Base-by-base conservation (phyloP, 352 stramenopile genomes). In the Thraustochytrium striatum region DNA sequence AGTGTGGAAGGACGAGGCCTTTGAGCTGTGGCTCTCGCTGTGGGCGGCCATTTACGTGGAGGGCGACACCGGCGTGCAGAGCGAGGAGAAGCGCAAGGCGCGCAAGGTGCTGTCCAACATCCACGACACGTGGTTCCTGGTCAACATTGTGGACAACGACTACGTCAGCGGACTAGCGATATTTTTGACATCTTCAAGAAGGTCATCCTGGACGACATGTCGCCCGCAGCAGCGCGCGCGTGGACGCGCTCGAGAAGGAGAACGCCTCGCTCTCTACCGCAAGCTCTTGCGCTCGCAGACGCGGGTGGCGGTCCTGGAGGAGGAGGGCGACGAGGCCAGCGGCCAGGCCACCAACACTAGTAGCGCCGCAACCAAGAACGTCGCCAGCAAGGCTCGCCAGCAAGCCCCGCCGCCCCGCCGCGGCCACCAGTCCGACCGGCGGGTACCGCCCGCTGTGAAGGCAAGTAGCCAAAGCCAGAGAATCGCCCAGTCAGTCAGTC, bases 131-230 rank as follows among this genome's bases (percentile, higher is more conserved):
- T 98, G 97, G 84, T 98, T 95, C 83, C 87, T 99, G 47, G 94
- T 98, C 57, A 97, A 93, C 70, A 97, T 99, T 70, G 95, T 99
- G 81, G 95, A 99, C 87, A 98, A 99, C 85, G 92, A 99, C 82
- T 99, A 96, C 53, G 57, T 85, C 13, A 62, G 83, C 5, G 70
- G 39, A 32, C 43, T 3, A 75, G 44, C 21, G 33, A 84, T 35
- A 61, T 86, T 8, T 86, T 85, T 44, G 44, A 83, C 16, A 53
- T 85, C 0, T 85, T 85, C 52, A 55, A 85, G 21, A 70, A 85
- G 11, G 61, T 70, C 19, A 72, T 72, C 82, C 32, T 58, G 21
- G 65, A 75, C 25, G 65, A 75, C 9, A 75, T 75, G 65, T 52
- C 43, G 16, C 30, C 65, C 7, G 52, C 30, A 28, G 44, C 21